These are phyloP conservation scores for Warburgia ugandensis DNA, from an alignment of 164 flowering plant genomes.

Conservation along the genomic window DNA sequence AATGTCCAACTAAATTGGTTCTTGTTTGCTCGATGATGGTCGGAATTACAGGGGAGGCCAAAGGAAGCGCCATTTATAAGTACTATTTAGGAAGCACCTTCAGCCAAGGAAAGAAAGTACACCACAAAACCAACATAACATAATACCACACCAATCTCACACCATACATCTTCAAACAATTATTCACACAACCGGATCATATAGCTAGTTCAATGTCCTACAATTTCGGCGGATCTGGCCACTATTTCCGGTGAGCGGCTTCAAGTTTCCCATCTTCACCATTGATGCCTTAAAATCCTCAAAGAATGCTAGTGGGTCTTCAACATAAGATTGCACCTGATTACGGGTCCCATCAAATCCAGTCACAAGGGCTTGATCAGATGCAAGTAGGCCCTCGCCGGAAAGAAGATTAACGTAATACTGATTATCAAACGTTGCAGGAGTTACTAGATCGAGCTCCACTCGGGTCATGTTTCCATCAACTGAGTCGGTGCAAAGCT, in stretches of 20 bases:
- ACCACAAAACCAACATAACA: no score
- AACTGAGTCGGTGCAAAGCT: constrained; percentile 37
- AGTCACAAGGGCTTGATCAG: constrained; percentile 52
- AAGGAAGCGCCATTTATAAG: no score
- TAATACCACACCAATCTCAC: no score
- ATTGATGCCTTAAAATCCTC: constrained; percentile 58
- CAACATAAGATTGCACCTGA: constrained; percentile 38
- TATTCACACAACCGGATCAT: no score
- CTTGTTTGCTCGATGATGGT: no score
- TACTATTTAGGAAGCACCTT: no score
- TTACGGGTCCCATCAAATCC: constrained; percentile 24
- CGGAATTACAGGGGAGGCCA: no score
- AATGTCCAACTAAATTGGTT: no score
- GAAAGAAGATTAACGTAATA: constrained; percentile 63
- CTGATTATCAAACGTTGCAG: constrained; percentile 68
- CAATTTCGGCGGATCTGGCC: constrained; percentile 61
- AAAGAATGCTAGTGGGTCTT: constrained; percentile 35
- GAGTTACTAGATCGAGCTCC: constrained; percentile 55
- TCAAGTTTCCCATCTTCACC: constrained; percentile 65
- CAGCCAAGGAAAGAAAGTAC: no score
- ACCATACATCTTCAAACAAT: no score
- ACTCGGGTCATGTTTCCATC: constrained; percentile 30
- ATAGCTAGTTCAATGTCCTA: constrained; percentile 28
- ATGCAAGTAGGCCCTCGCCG: constrained; percentile 61
- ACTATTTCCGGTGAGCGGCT: constrained; percentile 16